Conservation (phyloP, 441 rosid species). For the Flueggea neowawraea region DNA sequence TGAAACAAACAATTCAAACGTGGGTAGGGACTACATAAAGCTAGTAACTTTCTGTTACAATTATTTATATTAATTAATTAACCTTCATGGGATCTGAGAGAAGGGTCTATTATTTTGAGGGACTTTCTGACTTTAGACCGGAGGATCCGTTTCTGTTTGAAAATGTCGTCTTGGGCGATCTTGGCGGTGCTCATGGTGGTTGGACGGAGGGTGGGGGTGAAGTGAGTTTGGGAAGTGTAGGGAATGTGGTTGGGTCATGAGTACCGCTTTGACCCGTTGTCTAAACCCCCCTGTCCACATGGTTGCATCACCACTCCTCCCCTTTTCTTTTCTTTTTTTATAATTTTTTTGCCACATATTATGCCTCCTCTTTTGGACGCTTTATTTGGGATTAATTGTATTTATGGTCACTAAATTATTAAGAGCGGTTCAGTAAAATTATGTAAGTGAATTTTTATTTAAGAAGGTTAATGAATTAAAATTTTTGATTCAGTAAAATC, state of each 20-base stretch:
- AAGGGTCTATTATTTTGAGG: slow-evolving; percentile 77
- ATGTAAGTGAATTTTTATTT: no score
- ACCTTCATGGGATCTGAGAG: slow-evolving; percentile 74
- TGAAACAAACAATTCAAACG: slow-evolving; percentile 11
- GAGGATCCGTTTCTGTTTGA: slow-evolving; percentile 58
- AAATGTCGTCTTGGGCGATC: slow-evolving; percentile 29
- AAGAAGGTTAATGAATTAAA: no score
- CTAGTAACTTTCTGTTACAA: no score
- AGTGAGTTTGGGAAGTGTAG: not conserved
- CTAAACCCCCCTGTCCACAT: slow-evolving; percentile 9
- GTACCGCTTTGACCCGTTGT: slow-evolving; percentile 3
- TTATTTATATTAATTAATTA: not conserved
- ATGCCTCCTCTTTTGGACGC: not conserved
- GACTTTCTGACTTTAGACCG: slow-evolving; percentile 65
- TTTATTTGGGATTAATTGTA: no score
- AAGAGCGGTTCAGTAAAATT: no score
- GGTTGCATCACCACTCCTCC: no score
- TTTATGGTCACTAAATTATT: no score
- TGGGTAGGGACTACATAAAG: no score
- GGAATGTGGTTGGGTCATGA: slow-evolving; percentile 7
- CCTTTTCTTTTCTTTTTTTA: not conserved
- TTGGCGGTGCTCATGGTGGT: slow-evolving; percentile 28
- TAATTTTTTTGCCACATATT: not conserved
- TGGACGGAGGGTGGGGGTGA: not conserved
- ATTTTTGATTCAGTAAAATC: no score